phyloP scores from a whole-genome alignment of 1,139 yeast species.

The Scheffersomyces titani region DNA sequence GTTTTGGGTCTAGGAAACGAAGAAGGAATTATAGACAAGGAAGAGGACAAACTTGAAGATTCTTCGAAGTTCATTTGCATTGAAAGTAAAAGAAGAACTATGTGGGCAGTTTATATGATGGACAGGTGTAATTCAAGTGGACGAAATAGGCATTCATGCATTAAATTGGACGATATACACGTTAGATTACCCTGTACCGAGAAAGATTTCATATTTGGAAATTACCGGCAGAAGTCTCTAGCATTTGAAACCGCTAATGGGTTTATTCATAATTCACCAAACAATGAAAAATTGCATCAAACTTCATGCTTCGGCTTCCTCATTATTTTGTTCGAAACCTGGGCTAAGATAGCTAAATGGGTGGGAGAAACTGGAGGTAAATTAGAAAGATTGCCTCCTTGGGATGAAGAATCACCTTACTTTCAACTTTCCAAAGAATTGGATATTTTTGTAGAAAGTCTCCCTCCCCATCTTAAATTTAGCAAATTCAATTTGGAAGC shows the following conservation, averaged over 20 bases:
- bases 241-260: conserved; percentile 15
- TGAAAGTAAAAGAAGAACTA: conserved; percentile 36
- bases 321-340: conserved; percentile 30
- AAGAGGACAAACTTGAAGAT: conserved; percentile 11
- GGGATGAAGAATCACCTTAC: conserved; percentile 27
- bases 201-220: conserved; percentile 26
- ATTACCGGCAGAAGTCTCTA: conserved; percentile 10
- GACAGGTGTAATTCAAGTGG: conserved; percentile 43
- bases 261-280: conserved; percentile 9
- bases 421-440: conserved; percentile 21
- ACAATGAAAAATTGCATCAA: conserved; percentile 4
- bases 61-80: conserved; percentile 16
- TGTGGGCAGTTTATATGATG: conserved; percentile 46
- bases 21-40: conserved; percentile 10
- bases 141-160: conserved; percentile 31
- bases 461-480: conserved; percentile 26
- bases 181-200: conserved; percentile 25
- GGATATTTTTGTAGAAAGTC: conserved; percentile 17
- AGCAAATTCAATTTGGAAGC: conserved; percentile 28
- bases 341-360: conserved; percentile 37
- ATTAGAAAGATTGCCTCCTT: conserved; percentile 27
- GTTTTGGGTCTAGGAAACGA: conserved; percentile 35
- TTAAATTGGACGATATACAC: conserved; percentile 24
- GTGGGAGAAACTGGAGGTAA: conserved; percentile 32
- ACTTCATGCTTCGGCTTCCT: conserved; percentile 25